Evolutionary conservation across 106 monocot species (phyloP).

Genomic region (Narthecium ossifragum): DNA sequence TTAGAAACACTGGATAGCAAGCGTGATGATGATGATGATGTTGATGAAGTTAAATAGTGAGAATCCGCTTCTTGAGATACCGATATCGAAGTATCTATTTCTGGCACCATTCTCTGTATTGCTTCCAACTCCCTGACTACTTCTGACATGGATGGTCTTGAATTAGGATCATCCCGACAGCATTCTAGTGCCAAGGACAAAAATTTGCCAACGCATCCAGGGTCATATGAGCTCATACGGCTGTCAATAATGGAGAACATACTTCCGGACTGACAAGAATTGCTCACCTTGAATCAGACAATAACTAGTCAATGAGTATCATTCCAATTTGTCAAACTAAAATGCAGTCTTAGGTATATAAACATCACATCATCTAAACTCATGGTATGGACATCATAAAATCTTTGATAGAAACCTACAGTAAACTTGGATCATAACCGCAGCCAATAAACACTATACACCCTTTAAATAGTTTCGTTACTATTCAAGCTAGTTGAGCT

Average conservation of each 20-base stretch:
- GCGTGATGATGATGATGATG: conserved; percentile 13
- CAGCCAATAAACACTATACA: too few species aligned
- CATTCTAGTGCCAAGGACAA: conserved; percentile 34
- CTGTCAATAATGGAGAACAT: conserved; percentile 29
- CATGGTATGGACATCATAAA: too few species aligned
- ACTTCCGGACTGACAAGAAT: conserved; percentile 16
- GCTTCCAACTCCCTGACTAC: conserved; percentile 47
- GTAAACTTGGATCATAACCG: too few species aligned
- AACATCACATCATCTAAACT: too few species aligned
- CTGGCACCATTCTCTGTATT: conserved; percentile 25
- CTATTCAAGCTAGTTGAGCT: too few species aligned
- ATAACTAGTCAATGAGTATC: not conserved
- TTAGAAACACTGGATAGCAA: conserved; percentile 7
- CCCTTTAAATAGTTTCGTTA: too few species aligned
- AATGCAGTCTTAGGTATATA: too few species aligned
- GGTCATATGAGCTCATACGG: conserved; percentile 27
- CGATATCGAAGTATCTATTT: conserved; percentile 13
- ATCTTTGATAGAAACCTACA: too few species aligned
- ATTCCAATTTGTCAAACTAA: not conserved
- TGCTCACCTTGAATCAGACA: conserved; percentile 30
- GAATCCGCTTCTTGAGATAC: conserved; percentile 12
- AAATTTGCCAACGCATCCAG: conserved; percentile 35
- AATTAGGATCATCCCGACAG: conserved; percentile 32
- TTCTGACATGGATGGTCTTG: conserved; percentile 44
- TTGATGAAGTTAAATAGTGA: not conserved